These are phyloP conservation scores for Ophiostoma sp. DNA, from an alignment of 2,329 filamentous ascomycete genomes.

Conservation along the genomic window DNA sequence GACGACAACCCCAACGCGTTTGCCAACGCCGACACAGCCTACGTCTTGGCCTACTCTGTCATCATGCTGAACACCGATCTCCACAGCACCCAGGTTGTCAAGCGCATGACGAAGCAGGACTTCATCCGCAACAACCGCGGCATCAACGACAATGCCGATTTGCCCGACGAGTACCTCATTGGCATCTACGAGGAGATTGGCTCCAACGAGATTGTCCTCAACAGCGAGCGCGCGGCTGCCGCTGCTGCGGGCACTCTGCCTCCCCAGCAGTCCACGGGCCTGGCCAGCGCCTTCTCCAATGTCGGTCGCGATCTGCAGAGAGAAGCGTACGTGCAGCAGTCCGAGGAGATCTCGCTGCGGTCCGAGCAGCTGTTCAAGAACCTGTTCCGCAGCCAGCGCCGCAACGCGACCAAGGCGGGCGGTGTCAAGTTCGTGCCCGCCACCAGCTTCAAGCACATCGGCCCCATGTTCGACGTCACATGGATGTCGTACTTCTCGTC, in stretches of 20 bases:
- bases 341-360: conserved; percentile 75
- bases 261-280: conserved; percentile 49
- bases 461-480: conserved; percentile 96
- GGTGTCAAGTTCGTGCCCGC: conserved; percentile 79
- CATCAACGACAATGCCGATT: conserved; percentile 92
- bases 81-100: conserved; percentile 78
- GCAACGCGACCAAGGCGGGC: conserved; percentile 64
- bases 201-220: conserved; percentile 86
- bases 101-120: conserved; percentile 90
- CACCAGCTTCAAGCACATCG: conserved; percentile 88
- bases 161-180: conserved; percentile 86
- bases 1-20: conserved; percentile 94
- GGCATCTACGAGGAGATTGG: conserved; percentile 90
- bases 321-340: conserved; percentile 90
- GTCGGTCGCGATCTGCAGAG: conserved; percentile 86
- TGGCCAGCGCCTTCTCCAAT: conserved; percentile 84
- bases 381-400: conserved; percentile 81
- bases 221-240: conserved; percentile 84
- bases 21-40: conserved; percentile 95
- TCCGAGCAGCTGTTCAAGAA: conserved; percentile 87
- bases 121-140: conserved; percentile 99
- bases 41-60: conserved; percentile 91
- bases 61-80: conserved; percentile 95
- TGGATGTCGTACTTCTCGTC: conserved; percentile 99
- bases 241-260: conserved; percentile 65